Conservation (phyloP, 2,329 filamentous ascomycete genomes). For the Saccharata proteae region DNA sequence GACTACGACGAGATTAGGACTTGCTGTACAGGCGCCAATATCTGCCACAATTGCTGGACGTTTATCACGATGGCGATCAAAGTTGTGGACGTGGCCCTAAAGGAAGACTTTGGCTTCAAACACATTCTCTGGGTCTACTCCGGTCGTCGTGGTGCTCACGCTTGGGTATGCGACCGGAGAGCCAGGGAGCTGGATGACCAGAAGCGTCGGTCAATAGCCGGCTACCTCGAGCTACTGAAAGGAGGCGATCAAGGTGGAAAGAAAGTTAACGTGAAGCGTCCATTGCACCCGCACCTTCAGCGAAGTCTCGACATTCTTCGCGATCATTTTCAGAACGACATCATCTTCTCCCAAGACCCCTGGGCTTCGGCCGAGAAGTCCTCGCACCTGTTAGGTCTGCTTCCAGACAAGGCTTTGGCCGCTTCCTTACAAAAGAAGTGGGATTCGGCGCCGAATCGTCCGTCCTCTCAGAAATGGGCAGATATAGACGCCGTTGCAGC, state of each 20-base stretch:
- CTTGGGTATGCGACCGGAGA: conserved; percentile 90
- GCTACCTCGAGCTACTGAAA: conserved; percentile 81
- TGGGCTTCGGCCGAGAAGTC: conserved; percentile 61
- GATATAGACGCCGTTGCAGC: conserved; percentile 84
- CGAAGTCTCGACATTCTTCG: conserved; percentile 79
- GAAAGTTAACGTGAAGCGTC: conserved; percentile 71
- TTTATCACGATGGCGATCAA: conserved; percentile 98
- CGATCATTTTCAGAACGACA: conserved; percentile 69
- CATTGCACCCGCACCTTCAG: conserved; percentile 80
- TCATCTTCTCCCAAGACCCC: conserved; percentile 76
- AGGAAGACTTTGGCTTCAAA: conserved; percentile 91
- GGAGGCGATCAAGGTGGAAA: conserved; percentile 79
- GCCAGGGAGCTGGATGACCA: conserved; percentile 77
- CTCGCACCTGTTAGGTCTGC: conserved; percentile 67
- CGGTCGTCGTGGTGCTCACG: conserved; percentile 88
- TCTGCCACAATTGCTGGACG: conserved; percentile 88
- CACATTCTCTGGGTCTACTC: conserved; percentile 99
- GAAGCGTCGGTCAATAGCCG: conserved; percentile 71
- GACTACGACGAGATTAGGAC: conserved; percentile 96
- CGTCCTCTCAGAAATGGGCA: conserved; percentile 75
- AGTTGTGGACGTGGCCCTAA: conserved; percentile 72
- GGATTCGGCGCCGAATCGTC: conserved; percentile 67
- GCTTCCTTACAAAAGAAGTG: conserved; percentile 80
- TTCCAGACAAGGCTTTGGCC: conserved; percentile 68
- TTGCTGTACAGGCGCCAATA: conserved; percentile 86